These are phyloP conservation scores for Abelmoschus esculentus DNA, from an alignment of 345 rosid genomes.

Conservation along the genomic window DNA sequence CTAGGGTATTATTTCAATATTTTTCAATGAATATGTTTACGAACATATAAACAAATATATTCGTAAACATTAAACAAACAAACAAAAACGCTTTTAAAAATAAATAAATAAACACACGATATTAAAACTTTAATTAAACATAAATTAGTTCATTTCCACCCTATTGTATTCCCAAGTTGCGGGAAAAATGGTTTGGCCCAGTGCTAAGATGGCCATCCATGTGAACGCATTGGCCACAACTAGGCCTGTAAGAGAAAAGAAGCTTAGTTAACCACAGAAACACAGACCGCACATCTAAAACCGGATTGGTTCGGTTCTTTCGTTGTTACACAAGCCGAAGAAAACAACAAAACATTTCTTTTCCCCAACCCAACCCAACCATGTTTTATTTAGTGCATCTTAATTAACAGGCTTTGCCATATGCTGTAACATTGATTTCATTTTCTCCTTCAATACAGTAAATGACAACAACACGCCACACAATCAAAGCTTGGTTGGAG, in stretches of 20 bases:
- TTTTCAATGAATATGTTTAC: too few relatives aligned
- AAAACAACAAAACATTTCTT: too few relatives aligned
- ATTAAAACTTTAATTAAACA: too few relatives aligned
- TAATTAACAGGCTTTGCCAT: not conserved
- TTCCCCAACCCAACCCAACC: too few relatives aligned
- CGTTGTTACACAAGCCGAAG: not conserved
- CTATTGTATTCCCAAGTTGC: not conserved
- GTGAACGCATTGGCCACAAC: conserved; percentile 19
- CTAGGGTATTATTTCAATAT: too few relatives aligned
- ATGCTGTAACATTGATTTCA: not conserved
- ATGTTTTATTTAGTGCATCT: too few relatives aligned
- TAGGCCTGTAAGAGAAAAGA: conserved; percentile 3
- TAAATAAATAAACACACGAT: too few relatives aligned
- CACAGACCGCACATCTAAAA: not conserved
- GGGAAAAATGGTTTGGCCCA: not conserved
- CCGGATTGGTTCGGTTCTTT: not conserved
- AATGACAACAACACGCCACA: not conserved
- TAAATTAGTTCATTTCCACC: too few relatives aligned
- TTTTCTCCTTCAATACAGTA: not conserved
- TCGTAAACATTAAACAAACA: too few relatives aligned
- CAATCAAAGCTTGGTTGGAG: not conserved
- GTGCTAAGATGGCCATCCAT: conserved; percentile 7
- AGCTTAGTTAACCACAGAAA: not conserved
- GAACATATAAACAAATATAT: too few relatives aligned
- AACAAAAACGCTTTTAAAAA: too few relatives aligned